Base-by-base conservation (phyloP, 768 basidiomycete genomes). In the Auricularia sp. region DNA sequence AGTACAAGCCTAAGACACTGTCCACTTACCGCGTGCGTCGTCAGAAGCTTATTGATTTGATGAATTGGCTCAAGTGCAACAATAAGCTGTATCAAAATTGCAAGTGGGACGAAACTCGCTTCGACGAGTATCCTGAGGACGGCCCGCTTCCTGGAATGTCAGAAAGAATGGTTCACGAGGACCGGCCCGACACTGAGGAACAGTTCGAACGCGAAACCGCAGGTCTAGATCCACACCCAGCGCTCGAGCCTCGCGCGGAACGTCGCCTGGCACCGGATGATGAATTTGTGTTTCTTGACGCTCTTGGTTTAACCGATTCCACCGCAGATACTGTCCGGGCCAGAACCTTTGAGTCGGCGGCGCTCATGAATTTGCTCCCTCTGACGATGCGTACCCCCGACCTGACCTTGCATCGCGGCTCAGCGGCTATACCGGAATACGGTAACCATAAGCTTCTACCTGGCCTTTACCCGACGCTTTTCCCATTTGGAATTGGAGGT, bases 31-130 rank as follows among this genome's bases (percentile, higher is more conserved):
- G 34, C 14, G 67, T 75, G 13, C 37, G 71, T 2, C 71, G 71
- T 61, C n/a, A 64, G 2, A 71, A 71, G 64, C 62, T 75, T 3
- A 71, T 69, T 70, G 56, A 51, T 11, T 73, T 75, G 64, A 42
- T 74, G 2, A 10, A 61, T 1, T 81, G 78, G 78, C 65, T 81
- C 0, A 74, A 75, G 56, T n/a, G 8, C 0, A 67, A 81, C 64
- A 81, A 80, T 65, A 65, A 44, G 0, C 54, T 76, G 3, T 81
- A 81, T 64, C 16, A 63, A 5, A 64, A 58, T 7, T 7, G 66
- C n/a, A 16, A 21, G 6, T n/a, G 66, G 2, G 54, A 44, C 37
- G 7, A 6, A 13, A 7, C 37, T 13, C 6, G 37, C 7, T 54
- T 67, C 3, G 36, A 65, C 5, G n/a, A 39, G 13, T 62, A 45